Percentiles rank a stretch among this genome's conserved stretches.
Conservation (phyloP, 129 eudicot genomes). For the Calendula officinalis region DNA sequence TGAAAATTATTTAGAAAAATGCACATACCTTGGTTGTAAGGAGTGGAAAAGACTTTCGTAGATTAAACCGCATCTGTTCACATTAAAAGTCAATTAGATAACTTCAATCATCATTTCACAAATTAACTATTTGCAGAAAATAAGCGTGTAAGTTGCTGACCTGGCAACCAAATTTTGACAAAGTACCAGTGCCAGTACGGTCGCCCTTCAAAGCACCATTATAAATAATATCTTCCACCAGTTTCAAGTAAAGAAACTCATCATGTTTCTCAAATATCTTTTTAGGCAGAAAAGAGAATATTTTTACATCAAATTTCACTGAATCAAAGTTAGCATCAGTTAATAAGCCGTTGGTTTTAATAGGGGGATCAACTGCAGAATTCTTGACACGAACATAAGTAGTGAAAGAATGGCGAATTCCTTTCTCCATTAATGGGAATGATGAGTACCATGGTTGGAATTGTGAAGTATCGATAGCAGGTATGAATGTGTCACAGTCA, state of each 20-base stretch:
- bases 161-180: conserved; percentile 91
- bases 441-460: conserved; percentile 91
- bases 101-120: background rate
- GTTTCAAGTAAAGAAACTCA: conserved; percentile 61
- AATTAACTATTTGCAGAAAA: conserved; percentile 45
- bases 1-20: conserved; percentile 4
- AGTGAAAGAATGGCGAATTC: conserved; percentile 53
- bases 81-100: background rate
- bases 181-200: conserved; percentile 77
- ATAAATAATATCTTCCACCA: conserved; percentile 68
- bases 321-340: conserved; percentile 31
- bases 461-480: conserved; percentile 55
- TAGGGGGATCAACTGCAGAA: conserved; percentile 27
- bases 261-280: conserved; percentile 69
- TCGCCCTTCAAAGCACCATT: conserved; percentile 71
- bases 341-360: conserved; percentile 17
- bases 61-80: conserved; percentile 80
- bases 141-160: conserved; percentile 38
- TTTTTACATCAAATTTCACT: conserved; percentile 41
- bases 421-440: conserved; percentile 59
- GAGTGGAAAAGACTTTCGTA: conserved; percentile 70
- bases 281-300: conserved; percentile 59
- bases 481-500: conserved; percentile 90
- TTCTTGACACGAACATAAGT: conserved; percentile 71
- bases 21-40: conserved; percentile 83